Percentiles rank a stretch among this genome's conserved stretches.
These are phyloP conservation scores for Fusarium abutilonis DNA, from an alignment of 2,329 filamentous ascomycete genomes.

Conservation along the genomic window DNA sequence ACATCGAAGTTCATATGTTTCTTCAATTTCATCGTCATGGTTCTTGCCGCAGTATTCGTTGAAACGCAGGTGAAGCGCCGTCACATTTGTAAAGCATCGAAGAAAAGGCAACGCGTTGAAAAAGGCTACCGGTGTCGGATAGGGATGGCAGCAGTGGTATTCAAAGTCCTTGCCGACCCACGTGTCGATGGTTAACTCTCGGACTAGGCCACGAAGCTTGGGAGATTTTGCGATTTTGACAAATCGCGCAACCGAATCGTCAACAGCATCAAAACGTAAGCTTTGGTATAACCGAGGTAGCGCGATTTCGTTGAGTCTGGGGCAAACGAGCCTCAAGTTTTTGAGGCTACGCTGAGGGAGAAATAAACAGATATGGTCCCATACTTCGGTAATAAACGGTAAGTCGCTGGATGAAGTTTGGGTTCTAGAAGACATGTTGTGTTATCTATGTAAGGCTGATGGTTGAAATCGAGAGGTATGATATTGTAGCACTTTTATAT, in stretches of 20 bases:
- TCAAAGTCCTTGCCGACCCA: neutral
- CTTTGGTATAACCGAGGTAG: conserved; percentile 5
- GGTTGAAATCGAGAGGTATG: neutral
- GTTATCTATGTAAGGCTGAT: neutral
- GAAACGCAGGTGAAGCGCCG: conserved; percentile 4
- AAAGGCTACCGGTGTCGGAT: neutral
- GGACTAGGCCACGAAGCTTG: conserved; percentile 3
- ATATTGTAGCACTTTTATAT: neutral
- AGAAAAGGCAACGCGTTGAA: conserved; percentile 8
- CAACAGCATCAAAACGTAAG: conserved; percentile 10
- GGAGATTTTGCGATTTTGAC: conserved; percentile 13
- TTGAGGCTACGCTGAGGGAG: conserved; percentile 1
- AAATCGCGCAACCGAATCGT: conserved; percentile 16
- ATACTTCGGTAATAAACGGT: conserved; percentile 11
- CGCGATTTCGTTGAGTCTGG: neutral
- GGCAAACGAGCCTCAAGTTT: conserved; percentile 13
- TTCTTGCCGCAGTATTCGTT: conserved; percentile 12
- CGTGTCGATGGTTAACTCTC: conserved; percentile 20
- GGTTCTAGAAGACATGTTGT: neutral
- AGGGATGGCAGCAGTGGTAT: neutral
- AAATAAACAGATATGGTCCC: conserved; percentile 15
- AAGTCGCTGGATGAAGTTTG: neutral
- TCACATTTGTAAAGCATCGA: neutral
- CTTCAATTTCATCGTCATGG: neutral
- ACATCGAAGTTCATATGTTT: conserved; percentile 19